phyloP scores from a whole-genome alignment of 208 protist genomes.

The Leishmania braziliensis region DNA sequence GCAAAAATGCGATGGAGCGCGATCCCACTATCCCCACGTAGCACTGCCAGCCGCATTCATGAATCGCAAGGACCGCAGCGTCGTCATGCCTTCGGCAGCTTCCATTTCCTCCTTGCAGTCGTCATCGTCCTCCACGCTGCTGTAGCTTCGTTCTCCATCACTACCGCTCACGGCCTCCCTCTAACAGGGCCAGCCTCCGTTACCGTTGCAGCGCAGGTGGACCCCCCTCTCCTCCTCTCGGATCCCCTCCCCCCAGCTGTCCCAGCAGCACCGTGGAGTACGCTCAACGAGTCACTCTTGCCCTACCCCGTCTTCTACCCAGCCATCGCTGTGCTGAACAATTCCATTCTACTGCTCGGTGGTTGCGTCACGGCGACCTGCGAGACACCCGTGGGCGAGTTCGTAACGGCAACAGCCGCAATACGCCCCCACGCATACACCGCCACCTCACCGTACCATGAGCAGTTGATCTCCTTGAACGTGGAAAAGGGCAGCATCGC shows the following conservation, averaged over 20 bases:
- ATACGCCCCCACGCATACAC: neutral
- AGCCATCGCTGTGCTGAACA: constrained; percentile 29
- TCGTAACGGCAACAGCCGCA: neutral
- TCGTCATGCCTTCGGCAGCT: neutral
- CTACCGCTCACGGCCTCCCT: neutral
- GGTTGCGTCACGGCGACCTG: constrained; percentile 25
- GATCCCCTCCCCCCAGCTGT: constrained; percentile 9
- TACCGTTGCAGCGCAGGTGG: neutral
- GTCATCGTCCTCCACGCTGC: neutral
- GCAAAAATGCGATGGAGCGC: neutral
- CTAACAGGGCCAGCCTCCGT: neutral
- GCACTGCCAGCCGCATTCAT: neutral
- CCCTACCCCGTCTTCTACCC: constrained; percentile 38
- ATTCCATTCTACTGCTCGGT: constrained; percentile 22
- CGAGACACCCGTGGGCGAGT: constrained; percentile 11
- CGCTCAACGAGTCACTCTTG: constrained; percentile 26
- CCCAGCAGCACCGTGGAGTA: constrained; percentile 24
- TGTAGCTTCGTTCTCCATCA: neutral
- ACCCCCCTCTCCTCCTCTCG: neutral
- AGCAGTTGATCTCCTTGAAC: constrained; percentile 20
- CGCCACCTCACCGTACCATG: constrained; percentile 26
- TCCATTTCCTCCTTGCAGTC: neutral
- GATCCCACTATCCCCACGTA: no score
- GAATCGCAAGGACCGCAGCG: neutral
- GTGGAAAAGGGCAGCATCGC: constrained; percentile 13